Base-by-base conservation (phyloP, 1,284 basidiomycete genomes). In the Leccinum griseonigrum region DNA sequence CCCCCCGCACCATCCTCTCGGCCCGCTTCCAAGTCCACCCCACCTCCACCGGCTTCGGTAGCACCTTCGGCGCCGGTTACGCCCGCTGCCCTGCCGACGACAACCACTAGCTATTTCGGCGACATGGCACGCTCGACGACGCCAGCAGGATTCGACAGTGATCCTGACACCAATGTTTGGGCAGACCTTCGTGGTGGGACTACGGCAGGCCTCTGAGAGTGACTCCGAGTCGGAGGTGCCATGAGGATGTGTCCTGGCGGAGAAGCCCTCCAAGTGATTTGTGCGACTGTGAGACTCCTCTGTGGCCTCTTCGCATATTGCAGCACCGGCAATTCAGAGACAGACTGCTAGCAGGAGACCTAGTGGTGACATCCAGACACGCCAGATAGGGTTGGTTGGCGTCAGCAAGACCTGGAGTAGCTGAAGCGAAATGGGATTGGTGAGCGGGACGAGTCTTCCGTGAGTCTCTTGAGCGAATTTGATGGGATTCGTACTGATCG, bases 361-460 rank as follows among this genome's bases (percentile, higher is more conserved):
- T 1, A 74, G 72, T 22, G 71, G 65, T 0, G 6, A 64, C 10
- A 54, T 72, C 34, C 68, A 65, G 29, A 13, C 66, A 1, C 74
- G 72, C 13, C 71, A 76, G 59, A 73, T 63, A 9, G 73, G 74
- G 36, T 34, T 75, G 2, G 68, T 68, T 13, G 72, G 66, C 18
- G 66, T 71, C 18, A 76, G 69, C 29, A 74, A 69, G 57, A 76
- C 75, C 1, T 75, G 68, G 65, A 74, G 67, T 38, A 69, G 60
- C 43, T 63, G 64, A 28, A 71, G 63, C 38, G 66, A 71, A 1
- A 59, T 72, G 46, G 70, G 66, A 8, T 57, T 75, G 3, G 56
- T 46, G 13, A 66, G 63, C 52, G 64, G 55, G 48, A 18, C 59
- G 28, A 69, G 53, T 53, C 40, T 63, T 53, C 43, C 34, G 74